These are phyloP conservation scores for Penicillium turbatum DNA, from an alignment of 495 filamentous ascomycete species.

Conservation along the genomic window DNA sequence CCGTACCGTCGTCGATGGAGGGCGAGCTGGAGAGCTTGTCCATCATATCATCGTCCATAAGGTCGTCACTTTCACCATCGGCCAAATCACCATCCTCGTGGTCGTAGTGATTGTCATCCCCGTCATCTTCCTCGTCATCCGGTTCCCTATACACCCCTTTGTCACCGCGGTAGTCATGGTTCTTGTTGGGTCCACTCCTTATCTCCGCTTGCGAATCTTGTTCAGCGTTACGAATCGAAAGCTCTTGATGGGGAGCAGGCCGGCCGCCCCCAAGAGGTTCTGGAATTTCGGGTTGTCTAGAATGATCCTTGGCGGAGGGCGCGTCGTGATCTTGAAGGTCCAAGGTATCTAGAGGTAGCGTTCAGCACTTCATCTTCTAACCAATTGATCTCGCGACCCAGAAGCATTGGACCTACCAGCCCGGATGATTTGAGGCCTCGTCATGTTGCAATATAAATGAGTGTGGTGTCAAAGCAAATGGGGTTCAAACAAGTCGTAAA, in stretches of 20 bases:
- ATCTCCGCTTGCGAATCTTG: conserved; percentile 69
- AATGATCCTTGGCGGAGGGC: conserved; percentile 79
- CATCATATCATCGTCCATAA: conserved; percentile 85
- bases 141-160: conserved; percentile 42
- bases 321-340: conserved; percentile 83
- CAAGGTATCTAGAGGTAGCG: conserved; percentile 67
- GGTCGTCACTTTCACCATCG: conserved; percentile 70
- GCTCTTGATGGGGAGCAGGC: conserved; percentile 78
- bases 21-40: conserved; percentile 98
- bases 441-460: conserved; percentile 47
- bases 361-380: conserved; percentile 13
- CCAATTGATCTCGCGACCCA: conserved; percentile 3
- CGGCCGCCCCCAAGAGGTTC: conserved; percentile 51
- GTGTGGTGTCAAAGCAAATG: conserved; percentile 14
- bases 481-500: conserved; percentile 11
- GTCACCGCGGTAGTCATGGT: conserved; percentile 47
- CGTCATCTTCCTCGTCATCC: conserved; percentile 30
- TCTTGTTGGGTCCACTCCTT: conserved; percentile 44
- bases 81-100: conserved; percentile 62
- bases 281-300: conserved; percentile 49
- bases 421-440: conserved; percentile 72
- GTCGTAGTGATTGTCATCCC: conserved; percentile 47
- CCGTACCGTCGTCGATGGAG: conserved; percentile 98
- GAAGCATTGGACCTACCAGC: conserved; percentile 56
- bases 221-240: conserved; percentile 71